Conservation (phyloP, 805 yeast genomes). For the Komagataella mondaviorum region DNA sequence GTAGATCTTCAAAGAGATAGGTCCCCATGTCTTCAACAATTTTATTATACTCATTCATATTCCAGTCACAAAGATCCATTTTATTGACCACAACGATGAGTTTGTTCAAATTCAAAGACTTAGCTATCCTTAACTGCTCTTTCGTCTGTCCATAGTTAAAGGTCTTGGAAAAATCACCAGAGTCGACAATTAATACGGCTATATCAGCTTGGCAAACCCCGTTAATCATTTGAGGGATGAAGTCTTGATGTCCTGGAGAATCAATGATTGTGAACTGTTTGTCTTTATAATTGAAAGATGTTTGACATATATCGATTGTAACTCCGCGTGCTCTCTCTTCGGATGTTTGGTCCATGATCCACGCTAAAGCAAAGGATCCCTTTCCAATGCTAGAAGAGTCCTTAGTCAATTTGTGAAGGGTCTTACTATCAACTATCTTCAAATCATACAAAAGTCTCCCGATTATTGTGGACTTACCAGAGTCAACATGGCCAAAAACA, state of each 20-base stretch:
- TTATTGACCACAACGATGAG: constrained; percentile 58
- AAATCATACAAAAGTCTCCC: constrained; percentile 59
- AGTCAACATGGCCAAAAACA: constrained; percentile 79
- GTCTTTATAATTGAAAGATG: constrained; percentile 42
- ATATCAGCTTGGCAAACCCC: constrained; percentile 72
- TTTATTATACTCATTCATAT: constrained; percentile 33
- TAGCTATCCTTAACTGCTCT: constrained; percentile 62
- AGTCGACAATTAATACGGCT: constrained; percentile 60
- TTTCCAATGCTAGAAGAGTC: constrained; percentile 62
- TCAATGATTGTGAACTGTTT: constrained; percentile 60
- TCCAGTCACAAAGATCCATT: constrained; percentile 52
- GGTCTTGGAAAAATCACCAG: constrained; percentile 61
- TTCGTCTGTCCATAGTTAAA: constrained; percentile 64
- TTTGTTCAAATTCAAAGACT: constrained; percentile 49
- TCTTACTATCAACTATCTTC: constrained; percentile 52
- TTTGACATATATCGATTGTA: constrained; percentile 65
- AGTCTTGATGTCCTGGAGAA: constrained; percentile 78
- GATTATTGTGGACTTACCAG: constrained; percentile 73
- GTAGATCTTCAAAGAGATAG: constrained; percentile 39
- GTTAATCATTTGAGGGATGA: constrained; percentile 77
- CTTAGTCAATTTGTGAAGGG: constrained; percentile 45
- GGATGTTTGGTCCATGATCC: constrained; percentile 73
- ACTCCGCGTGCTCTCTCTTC: constrained; percentile 72
- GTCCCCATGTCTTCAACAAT: constrained; percentile 34
- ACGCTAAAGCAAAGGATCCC: constrained; percentile 70